Percentiles rank a stretch among this genome's conserved stretches.
Evolutionary conservation across 208 protist genomes (phyloP).

Genomic region (Phytomonas francai): DNA sequence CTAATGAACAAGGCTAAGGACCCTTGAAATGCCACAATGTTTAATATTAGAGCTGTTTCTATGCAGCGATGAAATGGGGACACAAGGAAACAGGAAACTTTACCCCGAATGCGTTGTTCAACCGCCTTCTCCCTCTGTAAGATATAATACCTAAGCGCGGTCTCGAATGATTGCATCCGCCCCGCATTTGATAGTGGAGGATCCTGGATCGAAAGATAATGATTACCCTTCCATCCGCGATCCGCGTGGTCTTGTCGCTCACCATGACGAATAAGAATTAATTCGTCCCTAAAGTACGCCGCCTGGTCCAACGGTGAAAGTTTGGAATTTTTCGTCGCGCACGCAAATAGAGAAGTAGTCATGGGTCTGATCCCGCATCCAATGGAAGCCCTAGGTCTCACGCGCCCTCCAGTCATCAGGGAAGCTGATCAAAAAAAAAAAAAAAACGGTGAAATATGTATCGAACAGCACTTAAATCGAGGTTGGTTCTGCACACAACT

Average conservation of each 20-base stretch:
- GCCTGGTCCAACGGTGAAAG: conserved; percentile 21
- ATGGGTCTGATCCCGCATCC: conserved; percentile 32
- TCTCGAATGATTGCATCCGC: conserved; percentile 72
- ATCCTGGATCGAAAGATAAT: conserved; percentile 50
- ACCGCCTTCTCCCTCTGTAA: conserved; percentile 38
- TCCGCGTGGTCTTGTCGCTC: conserved; percentile 80
- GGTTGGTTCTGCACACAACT: not conserved
- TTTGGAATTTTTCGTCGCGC: conserved; percentile 32
- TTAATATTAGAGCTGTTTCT: conserved; percentile 71
- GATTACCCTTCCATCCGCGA: conserved; percentile 47
- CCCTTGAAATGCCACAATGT: conserved; percentile 69
- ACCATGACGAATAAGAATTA: conserved; percentile 68
- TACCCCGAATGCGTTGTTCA: conserved; percentile 51
- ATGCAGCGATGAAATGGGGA: conserved; percentile 83
- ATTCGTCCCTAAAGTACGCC: conserved; percentile 33
- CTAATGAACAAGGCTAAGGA: conserved; percentile 67
- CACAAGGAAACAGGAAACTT: conserved; percentile 51
- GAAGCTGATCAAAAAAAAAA: not conserved
- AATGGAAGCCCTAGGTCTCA: not conserved
- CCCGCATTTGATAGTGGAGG: conserved; percentile 71
- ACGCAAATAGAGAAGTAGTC: conserved; percentile 46
- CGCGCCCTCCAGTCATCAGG: not conserved
- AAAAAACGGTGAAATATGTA: not conserved
- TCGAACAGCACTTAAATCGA: not conserved
- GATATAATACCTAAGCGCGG: conserved; percentile 46